Evolutionary conservation across 2,329 filamentous ascomycete species (phyloP).

Genomic region (Colletotrichum sp.): DNA sequence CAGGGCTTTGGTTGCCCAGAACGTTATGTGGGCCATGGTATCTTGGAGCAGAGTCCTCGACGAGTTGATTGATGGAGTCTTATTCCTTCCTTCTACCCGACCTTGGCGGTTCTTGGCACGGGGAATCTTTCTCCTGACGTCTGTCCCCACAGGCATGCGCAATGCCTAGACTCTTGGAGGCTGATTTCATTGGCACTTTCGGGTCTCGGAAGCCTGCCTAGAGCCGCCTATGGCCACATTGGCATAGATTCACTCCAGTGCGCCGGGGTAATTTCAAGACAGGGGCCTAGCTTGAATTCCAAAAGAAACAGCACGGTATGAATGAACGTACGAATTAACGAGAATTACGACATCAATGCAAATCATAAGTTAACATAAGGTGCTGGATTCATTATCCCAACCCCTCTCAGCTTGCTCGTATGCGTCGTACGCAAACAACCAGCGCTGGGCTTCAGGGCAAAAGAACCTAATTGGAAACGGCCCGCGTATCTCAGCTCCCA

Average conservation of each 20-base stretch:
- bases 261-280: background rate
- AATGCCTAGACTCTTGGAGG: background rate
- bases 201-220: background rate
- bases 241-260: background rate
- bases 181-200: background rate
- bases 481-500: background rate
- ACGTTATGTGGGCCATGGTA: background rate
- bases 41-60: background rate
- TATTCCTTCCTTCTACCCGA: background rate
- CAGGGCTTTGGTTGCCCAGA: background rate
- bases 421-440: slow-evolving; percentile 9
- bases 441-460: background rate
- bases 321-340: background rate
- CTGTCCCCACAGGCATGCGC: background rate
- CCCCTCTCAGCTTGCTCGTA: slow-evolving; percentile 22
- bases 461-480: slow-evolving; percentile 7
- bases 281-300: background rate
- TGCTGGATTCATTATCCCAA: background rate
- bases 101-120: background rate
- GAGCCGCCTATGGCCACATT: background rate
- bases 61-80: background rate
- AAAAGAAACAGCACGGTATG: background rate
- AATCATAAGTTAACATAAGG: background rate
- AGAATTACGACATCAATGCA: background rate
- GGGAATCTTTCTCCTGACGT: background rate